These are phyloP conservation scores for Annona squamosa DNA, from an alignment of 164 flowering plant genomes.

Conservation along the genomic window DNA sequence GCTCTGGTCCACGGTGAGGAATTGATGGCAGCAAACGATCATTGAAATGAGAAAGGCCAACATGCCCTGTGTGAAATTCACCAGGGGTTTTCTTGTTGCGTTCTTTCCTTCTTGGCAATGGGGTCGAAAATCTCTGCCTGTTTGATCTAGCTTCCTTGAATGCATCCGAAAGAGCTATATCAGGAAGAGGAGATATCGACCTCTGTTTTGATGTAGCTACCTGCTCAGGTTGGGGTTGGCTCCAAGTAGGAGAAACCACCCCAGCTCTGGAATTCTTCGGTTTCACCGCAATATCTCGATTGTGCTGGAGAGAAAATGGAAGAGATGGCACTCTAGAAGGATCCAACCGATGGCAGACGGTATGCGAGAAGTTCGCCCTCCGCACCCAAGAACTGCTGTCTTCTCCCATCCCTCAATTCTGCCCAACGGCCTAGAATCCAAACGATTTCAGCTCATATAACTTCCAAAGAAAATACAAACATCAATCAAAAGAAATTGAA, in stretches of 20 bases:
- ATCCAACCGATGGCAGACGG: slow-evolving; percentile 58
- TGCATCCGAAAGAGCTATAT: slow-evolving; percentile 39
- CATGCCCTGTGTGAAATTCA: slow-evolving; percentile 23
- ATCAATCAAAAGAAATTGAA: neutral
- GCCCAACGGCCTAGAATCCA: neutral
- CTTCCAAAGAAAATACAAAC: neutral
- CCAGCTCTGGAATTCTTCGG: slow-evolving; percentile 21
- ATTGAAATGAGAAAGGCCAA: slow-evolving; percentile 12
- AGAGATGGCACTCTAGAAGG: slow-evolving; percentile 30
- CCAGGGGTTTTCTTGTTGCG: slow-evolving; percentile 32
- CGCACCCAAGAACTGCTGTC: slow-evolving; percentile 71
- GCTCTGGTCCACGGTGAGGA: slow-evolving; percentile 31
- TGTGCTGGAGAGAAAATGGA: slow-evolving; percentile 25
- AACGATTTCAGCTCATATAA: neutral
- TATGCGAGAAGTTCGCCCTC: slow-evolving; percentile 73
- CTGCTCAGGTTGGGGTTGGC: neutral
- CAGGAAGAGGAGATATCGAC: slow-evolving; percentile 54
- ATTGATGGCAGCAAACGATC: slow-evolving; percentile 13
- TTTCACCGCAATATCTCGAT: slow-evolving; percentile 25
- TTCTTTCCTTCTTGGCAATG: slow-evolving; percentile 41
- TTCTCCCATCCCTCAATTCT: slow-evolving; percentile 37
- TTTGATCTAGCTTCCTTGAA: slow-evolving; percentile 68
- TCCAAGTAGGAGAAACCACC: slow-evolving; percentile 4
- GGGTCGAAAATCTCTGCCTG: slow-evolving; percentile 60
- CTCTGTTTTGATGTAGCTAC: slow-evolving; percentile 34